Evolutionary conservation across 192 early-diverging fungal species (phyloP).

Genomic region (Chytriomyces sp.): DNA sequence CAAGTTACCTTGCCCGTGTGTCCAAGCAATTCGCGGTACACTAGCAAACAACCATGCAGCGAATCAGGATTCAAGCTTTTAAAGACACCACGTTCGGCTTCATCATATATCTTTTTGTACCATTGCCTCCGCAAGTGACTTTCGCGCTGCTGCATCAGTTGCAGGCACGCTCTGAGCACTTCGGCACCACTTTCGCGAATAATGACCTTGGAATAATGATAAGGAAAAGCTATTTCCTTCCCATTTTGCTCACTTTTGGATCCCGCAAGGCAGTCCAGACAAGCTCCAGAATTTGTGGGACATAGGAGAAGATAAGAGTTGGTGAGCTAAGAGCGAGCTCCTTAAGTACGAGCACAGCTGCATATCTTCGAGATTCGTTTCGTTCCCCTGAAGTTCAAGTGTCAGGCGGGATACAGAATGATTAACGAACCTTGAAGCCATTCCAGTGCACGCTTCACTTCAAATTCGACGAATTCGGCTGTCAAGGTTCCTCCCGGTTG

Average conservation of each 20-base stretch:
- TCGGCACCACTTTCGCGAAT: constrained; percentile 84
- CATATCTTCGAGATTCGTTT: constrained; percentile 76
- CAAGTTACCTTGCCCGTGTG: constrained; percentile 74
- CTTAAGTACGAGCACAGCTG: constrained; percentile 76
- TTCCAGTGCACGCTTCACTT: constrained; percentile 81
- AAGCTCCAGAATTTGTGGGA: constrained; percentile 78
- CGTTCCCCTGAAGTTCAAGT: constrained; percentile 62
- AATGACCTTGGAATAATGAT: constrained; percentile 54
- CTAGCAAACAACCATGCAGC: constrained; percentile 85
- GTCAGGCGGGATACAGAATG: background rate
- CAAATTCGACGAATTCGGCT: constrained; percentile 81
- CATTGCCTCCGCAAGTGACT: constrained; percentile 59
- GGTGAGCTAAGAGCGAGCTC: constrained; percentile 78
- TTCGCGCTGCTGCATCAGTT: constrained; percentile 79
- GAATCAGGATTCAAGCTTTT: constrained; percentile 71
- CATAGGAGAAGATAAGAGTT: constrained; percentile 79
- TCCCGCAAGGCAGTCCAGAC: constrained; percentile 87
- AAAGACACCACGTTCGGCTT: constrained; percentile 70
- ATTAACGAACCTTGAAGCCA: constrained; percentile 74
- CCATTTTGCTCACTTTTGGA: constrained; percentile 57
- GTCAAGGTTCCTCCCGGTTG: constrained; percentile 66
- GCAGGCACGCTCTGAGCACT: constrained; percentile 74
- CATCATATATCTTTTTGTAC: constrained; percentile 82
- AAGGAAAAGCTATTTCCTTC: background rate
- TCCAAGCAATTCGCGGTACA: constrained; percentile 74